Conservation (phyloP, 345 rosid species). For the Eucalyptus tenuipes region DNA sequence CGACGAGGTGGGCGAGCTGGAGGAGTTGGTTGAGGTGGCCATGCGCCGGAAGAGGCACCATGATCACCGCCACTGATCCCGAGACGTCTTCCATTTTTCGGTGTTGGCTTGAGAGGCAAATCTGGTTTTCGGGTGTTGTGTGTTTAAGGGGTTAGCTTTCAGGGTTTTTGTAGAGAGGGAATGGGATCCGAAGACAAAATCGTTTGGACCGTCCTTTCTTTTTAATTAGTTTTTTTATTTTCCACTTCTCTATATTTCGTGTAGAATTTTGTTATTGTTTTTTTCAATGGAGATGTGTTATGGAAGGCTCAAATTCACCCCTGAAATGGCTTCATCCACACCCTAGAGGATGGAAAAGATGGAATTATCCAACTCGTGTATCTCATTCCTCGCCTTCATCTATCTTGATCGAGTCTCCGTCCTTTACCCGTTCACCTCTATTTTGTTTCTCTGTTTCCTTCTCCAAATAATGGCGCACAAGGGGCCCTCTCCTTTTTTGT, state of each 20-base stretch:
- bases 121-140: neutral
- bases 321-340: neutral
- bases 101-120: neutral
- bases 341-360: neutral
- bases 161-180: neutral
- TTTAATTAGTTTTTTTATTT: too few species aligned
- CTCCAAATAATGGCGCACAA: neutral
- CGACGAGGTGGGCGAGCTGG: neutral
- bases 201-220: neutral
- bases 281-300: neutral
- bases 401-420: neutral
- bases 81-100: neutral
- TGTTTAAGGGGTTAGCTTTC: neutral
- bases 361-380: neutral
- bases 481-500: neutral
- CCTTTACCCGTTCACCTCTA: neutral
- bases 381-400: neutral
- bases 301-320: neutral
- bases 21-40: neutral
- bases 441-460: neutral
- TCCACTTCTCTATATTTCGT: neutral
- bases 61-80: neutral
- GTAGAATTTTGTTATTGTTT: neutral
- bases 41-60: conserved; percentile 4
- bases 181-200: neutral